A percentile compares a stretch with the other conserved stretches of the same genome.
These are phyloP conservation scores for Diaporthe vexans DNA, from an alignment of 2,329 filamentous ascomycete species.

Conservation along the genomic window DNA sequence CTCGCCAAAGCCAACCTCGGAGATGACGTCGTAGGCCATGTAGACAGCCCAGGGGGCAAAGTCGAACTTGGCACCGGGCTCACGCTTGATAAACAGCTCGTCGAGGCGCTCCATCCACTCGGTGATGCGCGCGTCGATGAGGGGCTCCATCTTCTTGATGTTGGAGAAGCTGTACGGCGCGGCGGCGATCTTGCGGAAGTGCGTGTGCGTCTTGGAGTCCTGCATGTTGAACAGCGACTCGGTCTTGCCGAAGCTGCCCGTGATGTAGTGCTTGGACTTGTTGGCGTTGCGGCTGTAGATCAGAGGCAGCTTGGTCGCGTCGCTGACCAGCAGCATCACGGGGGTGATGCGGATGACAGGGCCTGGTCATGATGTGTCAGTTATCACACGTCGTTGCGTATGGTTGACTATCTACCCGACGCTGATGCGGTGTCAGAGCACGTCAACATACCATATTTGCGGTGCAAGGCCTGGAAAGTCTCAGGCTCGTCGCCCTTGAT, in stretches of 20 bases:
- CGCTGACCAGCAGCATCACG: constrained; percentile 65
- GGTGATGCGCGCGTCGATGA: constrained; percentile 64
- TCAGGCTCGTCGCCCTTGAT: constrained; percentile 60
- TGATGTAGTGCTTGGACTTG: constrained; percentile 72
- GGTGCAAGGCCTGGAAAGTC: constrained; percentile 56
- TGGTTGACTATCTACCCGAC: neutral
- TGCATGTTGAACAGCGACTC: constrained; percentile 72
- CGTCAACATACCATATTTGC: constrained; percentile 57
- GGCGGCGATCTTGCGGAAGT: constrained; percentile 67
- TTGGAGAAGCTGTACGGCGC: constrained; percentile 68
- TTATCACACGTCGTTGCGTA: neutral
- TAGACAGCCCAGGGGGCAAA: constrained; percentile 69
- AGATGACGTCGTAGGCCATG: constrained; percentile 71
- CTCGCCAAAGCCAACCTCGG: constrained; percentile 61
- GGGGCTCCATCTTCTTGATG: constrained; percentile 70
- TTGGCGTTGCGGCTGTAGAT: constrained; percentile 69
- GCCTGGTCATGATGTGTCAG: constrained; percentile 51
- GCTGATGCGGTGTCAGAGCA: neutral
- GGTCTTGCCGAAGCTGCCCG: constrained; percentile 67
- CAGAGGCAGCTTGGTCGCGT: constrained; percentile 66
- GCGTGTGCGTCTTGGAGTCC: constrained; percentile 63
- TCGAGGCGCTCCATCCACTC: constrained; percentile 66
- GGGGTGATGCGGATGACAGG: constrained; percentile 67
- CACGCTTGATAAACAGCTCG: constrained; percentile 55
- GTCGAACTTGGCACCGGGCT: constrained; percentile 62